Conservation (phyloP, 306 rosid genomes). For the Ziziphus jujuba region DNA sequence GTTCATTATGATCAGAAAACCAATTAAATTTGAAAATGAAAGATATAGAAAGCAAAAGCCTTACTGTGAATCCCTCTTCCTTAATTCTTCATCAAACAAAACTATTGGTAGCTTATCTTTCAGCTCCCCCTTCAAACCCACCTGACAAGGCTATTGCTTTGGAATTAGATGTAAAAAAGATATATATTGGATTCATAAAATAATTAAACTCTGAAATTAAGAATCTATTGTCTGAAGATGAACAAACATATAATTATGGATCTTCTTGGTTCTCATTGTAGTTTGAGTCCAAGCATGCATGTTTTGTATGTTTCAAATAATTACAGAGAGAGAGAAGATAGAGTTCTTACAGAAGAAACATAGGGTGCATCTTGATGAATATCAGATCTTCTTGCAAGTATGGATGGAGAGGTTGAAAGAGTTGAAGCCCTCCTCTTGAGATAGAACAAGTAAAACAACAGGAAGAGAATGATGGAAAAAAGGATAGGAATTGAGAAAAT, state of each 20-base stretch:
- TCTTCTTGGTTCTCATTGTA: neutral
- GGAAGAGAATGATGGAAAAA: conserved; percentile 72
- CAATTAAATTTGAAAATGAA: neutral
- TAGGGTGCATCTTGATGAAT: conserved; percentile 30
- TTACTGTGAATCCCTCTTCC: conserved; percentile 67
- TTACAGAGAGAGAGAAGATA: neutral
- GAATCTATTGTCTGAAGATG: neutral
- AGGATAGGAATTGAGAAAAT: conserved; percentile 88
- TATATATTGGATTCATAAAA: neutral
- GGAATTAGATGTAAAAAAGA: neutral
- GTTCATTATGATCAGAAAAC: neutral
- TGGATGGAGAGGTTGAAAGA: conserved; percentile 45
- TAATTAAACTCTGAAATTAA: neutral
- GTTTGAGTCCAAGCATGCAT: neutral
- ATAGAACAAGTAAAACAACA: conserved; percentile 79
- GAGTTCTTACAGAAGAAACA: conserved; percentile 46
- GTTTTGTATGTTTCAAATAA: neutral
- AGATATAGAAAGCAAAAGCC: conserved; percentile 10
- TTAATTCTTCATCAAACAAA: conserved; percentile 62
- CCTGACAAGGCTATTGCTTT: conserved; percentile 45
- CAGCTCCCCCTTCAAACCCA: conserved; percentile 53
- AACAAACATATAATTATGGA: too few species aligned
- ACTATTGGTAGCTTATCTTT: conserved; percentile 66
- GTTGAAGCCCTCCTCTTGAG: conserved; percentile 81
- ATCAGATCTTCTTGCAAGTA: conserved; percentile 36